Conservation (phyloP, 495 filamentous ascomycete species). For the Penicilliopsis zonata region DNA sequence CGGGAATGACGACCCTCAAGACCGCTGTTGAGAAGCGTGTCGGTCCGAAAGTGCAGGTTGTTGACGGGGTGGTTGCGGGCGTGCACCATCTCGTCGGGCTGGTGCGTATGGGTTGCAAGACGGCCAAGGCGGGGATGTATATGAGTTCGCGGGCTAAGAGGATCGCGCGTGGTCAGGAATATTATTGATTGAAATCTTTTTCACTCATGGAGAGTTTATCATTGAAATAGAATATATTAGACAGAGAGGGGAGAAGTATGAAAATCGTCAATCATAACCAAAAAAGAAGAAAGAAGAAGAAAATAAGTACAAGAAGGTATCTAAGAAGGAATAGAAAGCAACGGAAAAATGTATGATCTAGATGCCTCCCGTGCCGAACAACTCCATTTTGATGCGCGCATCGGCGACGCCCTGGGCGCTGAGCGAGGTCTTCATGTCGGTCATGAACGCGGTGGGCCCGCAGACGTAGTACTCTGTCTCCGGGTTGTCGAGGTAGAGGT, state of each 20-base stretch:
- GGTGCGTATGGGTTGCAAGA: slow-evolving; percentile 17
- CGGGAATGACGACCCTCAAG: slow-evolving; percentile 37
- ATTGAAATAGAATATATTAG: too few species aligned
- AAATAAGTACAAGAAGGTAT: too few species aligned
- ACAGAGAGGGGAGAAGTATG: too few species aligned
- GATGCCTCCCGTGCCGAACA: slow-evolving; percentile 52
- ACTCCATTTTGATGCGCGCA: slow-evolving; percentile 50
- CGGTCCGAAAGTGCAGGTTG: slow-evolving; percentile 16
- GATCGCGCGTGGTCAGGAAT: slow-evolving; percentile 19
- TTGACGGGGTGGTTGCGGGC: slow-evolving; percentile 20
- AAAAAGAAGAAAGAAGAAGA: too few species aligned
- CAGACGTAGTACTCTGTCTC: slow-evolving; percentile 57
- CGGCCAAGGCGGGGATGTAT: slow-evolving; percentile 24
- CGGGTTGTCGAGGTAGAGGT: slow-evolving; percentile 41
- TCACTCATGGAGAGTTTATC: too few species aligned
- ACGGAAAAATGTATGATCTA: too few species aligned
- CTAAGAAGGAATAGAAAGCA: too few species aligned
- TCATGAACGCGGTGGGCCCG: slow-evolving; percentile 57
- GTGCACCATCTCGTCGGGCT: slow-evolving; percentile 17
- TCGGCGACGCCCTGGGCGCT: slow-evolving; percentile 35
- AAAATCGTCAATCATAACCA: too few species aligned
- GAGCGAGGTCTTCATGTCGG: slow-evolving; percentile 35
- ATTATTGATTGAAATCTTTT: slow-evolving; percentile 3
- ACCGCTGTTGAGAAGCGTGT: slow-evolving; percentile 26
- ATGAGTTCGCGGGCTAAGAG: slow-evolving; percentile 14